Percentiles rank a stretch among this genome's conserved stretches.
phyloP scores from a whole-genome alignment of 1,139 yeast species.

The Debaryomycetaceae sp. region DNA sequence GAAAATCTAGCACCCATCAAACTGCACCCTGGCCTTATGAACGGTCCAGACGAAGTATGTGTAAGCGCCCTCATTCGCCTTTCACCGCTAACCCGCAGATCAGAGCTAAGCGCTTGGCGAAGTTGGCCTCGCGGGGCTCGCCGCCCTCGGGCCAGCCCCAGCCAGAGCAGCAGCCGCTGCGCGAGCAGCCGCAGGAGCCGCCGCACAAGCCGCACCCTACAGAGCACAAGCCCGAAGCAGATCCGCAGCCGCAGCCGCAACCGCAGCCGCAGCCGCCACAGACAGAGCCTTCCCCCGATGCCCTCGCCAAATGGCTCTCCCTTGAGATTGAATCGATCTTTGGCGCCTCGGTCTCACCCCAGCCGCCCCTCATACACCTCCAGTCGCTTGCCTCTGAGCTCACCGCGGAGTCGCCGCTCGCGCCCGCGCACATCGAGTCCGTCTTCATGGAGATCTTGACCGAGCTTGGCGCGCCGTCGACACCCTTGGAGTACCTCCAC shows the following conservation, averaged over 20 bases:
- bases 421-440: conserved; percentile 30
- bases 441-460: conserved; percentile 53
- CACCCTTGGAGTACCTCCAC: conserved; percentile 34
- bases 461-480: conserved; percentile 41
- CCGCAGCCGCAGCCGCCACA: neutral
- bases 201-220: neutral
- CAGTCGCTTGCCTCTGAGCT: conserved; percentile 36
- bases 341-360: conserved; percentile 28
- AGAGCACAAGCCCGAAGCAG: neutral
- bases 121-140: conserved; percentile 21
- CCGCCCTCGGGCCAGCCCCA: conserved; percentile 2
- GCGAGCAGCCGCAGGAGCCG: conserved; percentile 5
- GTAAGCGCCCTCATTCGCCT: conserved; percentile 15
- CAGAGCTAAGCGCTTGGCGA: conserved; percentile 56
- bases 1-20: conserved; percentile 1
- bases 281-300: conserved; percentile 14
- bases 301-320: conserved; percentile 26
- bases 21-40: conserved; percentile 8
- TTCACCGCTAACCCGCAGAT: conserved; percentile 23
- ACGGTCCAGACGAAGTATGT: conserved; percentile 22
- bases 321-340: conserved; percentile 35
- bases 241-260: conserved; percentile 1
- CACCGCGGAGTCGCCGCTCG: conserved; percentile 15
- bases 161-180: too few species aligned
- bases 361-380: conserved; percentile 21